Conservation (phyloP, 1,139 yeast genomes). For the Yamadazyma aaseri region DNA sequence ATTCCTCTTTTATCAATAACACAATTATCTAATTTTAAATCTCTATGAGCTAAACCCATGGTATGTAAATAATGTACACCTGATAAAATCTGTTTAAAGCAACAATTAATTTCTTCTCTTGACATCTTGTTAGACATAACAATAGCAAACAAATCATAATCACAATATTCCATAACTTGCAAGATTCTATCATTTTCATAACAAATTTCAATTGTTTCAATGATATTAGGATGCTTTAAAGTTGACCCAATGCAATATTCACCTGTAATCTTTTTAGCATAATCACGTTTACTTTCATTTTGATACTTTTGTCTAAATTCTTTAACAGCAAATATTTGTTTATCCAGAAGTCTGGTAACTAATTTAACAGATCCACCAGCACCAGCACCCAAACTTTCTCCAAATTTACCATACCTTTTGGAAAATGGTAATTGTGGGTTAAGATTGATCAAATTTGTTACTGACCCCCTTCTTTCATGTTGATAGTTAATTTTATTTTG, state of each 20-base stretch:
- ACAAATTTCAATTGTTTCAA: slow-evolving; percentile 87
- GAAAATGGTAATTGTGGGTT: slow-evolving; percentile 54
- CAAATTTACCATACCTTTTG: slow-evolving; percentile 77
- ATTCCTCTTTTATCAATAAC: slow-evolving; percentile 84
- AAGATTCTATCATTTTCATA: slow-evolving; percentile 84
- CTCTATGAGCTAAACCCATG: slow-evolving; percentile 89
- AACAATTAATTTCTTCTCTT: slow-evolving; percentile 81
- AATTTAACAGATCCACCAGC: slow-evolving; percentile 93
- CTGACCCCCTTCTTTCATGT: slow-evolving; percentile 41
- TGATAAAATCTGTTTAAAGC: slow-evolving; percentile 79
- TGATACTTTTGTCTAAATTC: slow-evolving; percentile 81
- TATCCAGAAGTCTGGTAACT: slow-evolving; percentile 67
- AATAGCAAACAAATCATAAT: slow-evolving; percentile 87
- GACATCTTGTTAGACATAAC: slow-evolving; percentile 96
- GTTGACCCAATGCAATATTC: slow-evolving; percentile 95
- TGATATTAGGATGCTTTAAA: slow-evolving; percentile 84
- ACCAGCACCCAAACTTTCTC: slow-evolving; percentile 90
- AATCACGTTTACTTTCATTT: slow-evolving; percentile 78
- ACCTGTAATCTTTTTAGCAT: slow-evolving; percentile 90
- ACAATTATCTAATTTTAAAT: slow-evolving; percentile 89
- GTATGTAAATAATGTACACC: slow-evolving; percentile 85
- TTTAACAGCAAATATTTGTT: slow-evolving; percentile 82
- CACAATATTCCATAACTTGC: slow-evolving; percentile 95
- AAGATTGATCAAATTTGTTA: slow-evolving; percentile 25
- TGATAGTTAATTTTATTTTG: slow-evolving; percentile 33